phyloP scores from a whole-genome alignment of 331 rosid genomes.

The Pyrus hybrid region DNA sequence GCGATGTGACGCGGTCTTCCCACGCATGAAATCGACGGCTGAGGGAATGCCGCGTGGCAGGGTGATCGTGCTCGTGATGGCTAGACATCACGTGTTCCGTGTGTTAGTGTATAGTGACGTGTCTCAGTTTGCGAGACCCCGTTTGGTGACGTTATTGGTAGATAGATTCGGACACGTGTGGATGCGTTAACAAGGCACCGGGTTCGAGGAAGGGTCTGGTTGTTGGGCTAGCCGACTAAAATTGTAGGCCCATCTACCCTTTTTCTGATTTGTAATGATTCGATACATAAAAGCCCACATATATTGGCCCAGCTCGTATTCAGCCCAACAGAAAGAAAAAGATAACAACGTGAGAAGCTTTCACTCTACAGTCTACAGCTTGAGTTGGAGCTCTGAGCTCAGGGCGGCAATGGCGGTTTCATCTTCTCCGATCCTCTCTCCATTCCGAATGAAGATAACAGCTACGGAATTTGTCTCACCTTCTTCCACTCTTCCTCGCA shows the following conservation, averaged over 20 bases:
- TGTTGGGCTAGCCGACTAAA: too few species aligned
- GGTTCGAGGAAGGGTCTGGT: too few species aligned
- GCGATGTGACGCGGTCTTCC: neutral
- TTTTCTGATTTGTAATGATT: too few species aligned
- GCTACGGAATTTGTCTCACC: slow-evolving; percentile 18
- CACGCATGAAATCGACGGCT: neutral
- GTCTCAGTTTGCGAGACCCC: neutral
- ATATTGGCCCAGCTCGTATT: neutral
- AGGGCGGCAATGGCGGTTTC: slow-evolving; percentile 33
- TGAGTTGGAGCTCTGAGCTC: slow-evolving; percentile 1
- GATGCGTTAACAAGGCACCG: too few species aligned
- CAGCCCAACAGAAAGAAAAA: neutral
- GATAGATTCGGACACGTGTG: too few species aligned
- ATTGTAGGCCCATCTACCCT: too few species aligned
- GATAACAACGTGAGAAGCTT: neutral
- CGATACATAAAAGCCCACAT: neutral
- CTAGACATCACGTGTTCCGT: neutral
- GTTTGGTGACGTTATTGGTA: too few species aligned
- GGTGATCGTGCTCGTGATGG: neutral
- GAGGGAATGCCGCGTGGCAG: neutral
- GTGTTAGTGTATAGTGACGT: neutral
- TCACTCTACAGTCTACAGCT: neutral
- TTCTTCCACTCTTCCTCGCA: slow-evolving; percentile 9
- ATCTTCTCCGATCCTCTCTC: slow-evolving; percentile 24
- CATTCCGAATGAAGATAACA: slow-evolving; percentile 24